These are phyloP conservation scores for Yamadazyma blattariae DNA, from an alignment of 1,139 yeast genomes.

Conservation along the genomic window DNA sequence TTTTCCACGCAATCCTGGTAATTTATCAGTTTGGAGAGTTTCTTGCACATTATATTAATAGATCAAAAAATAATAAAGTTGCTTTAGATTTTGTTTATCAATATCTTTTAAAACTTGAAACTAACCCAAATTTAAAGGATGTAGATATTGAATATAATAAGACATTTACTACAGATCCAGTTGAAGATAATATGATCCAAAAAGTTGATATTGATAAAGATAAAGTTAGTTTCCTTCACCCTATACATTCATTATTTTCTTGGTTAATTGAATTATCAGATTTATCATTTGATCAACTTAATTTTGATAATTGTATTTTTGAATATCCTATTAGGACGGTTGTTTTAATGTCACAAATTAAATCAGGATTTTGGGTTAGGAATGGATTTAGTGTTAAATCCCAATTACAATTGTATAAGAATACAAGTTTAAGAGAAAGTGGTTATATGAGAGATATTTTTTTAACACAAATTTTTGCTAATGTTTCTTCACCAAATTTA, in stretches of 20 bases:
- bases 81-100: slow-evolving; percentile 33
- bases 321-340: slow-evolving; percentile 79
- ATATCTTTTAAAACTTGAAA: slow-evolving; percentile 31
- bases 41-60: slow-evolving; percentile 47
- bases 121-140: slow-evolving; percentile 26
- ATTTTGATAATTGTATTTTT: slow-evolving; percentile 35
- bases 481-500: slow-evolving; percentile 54
- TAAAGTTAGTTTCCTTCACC: slow-evolving; percentile 73
- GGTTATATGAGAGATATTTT: slow-evolving; percentile 78
- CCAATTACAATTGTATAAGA: slow-evolving; percentile 78
- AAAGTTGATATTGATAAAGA: slow-evolving; percentile 32
- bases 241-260: slow-evolving; percentile 70
- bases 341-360: slow-evolving; percentile 53
- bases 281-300: slow-evolving; percentile 20
- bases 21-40: slow-evolving; percentile 62
- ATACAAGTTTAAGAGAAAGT: slow-evolving; percentile 78
- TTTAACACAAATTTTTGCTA: slow-evolving; percentile 65
- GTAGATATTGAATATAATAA: slow-evolving; percentile 25
- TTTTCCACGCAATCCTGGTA: slow-evolving; percentile 73
- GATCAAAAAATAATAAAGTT: slow-evolving; percentile 21
- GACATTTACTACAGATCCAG: slow-evolving; percentile 19
- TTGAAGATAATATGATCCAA: slow-evolving; percentile 21
- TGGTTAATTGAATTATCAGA: slow-evolving; percentile 63
- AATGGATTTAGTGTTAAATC: slow-evolving; percentile 67
- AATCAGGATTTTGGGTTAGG: slow-evolving; percentile 60